Conservation (phyloP, 2,329 filamentous ascomycete species). For the Botrytis aclada region DNA sequence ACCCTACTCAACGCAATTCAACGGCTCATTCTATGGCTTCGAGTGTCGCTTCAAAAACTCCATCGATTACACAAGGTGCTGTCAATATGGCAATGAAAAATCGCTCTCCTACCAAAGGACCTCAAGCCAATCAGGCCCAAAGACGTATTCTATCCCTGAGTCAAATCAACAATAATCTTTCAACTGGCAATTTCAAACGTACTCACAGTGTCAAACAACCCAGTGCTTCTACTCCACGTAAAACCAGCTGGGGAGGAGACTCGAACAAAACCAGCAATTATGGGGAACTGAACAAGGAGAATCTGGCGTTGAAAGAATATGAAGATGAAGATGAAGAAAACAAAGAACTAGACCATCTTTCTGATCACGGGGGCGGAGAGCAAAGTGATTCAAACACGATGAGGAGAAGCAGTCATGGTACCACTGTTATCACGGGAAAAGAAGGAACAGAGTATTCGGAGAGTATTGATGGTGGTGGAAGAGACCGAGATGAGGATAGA, state of each 20-base stretch:
- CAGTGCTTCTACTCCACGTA: slow-evolving; percentile 51
- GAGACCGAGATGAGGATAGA: background rate
- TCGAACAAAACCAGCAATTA: slow-evolving; percentile 36
- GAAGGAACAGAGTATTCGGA: slow-evolving; percentile 34
- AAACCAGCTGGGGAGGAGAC: slow-evolving; percentile 65
- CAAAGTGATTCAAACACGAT: slow-evolving; percentile 32
- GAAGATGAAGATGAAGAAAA: slow-evolving; percentile 46
- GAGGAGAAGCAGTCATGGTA: slow-evolving; percentile 36
- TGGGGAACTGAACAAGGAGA: slow-evolving; percentile 60
- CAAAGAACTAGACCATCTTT: background rate
- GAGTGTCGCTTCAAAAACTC: slow-evolving; percentile 34
- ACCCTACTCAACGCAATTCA: slow-evolving; percentile 45
- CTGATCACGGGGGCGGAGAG: slow-evolving; percentile 22
- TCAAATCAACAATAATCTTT: slow-evolving; percentile 77
- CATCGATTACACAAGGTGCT: slow-evolving; percentile 41
- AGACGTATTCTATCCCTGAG: slow-evolving; percentile 86
- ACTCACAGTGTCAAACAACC: slow-evolving; percentile 74
- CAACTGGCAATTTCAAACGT: slow-evolving; percentile 62
- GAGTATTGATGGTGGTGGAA: slow-evolving; percentile 29
- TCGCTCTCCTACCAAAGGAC: slow-evolving; percentile 31
- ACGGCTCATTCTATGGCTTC: slow-evolving; percentile 40
- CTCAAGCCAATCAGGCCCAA: slow-evolving; percentile 48
- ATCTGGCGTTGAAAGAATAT: slow-evolving; percentile 59
- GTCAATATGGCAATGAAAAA: slow-evolving; percentile 53
- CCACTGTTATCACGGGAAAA: slow-evolving; percentile 32